Evolutionary conservation across 1,284 basidiomycete genomes (phyloP), one percentile per base, ranked within the genome.

Genomic region (Bjerkandera adusta): DNA sequence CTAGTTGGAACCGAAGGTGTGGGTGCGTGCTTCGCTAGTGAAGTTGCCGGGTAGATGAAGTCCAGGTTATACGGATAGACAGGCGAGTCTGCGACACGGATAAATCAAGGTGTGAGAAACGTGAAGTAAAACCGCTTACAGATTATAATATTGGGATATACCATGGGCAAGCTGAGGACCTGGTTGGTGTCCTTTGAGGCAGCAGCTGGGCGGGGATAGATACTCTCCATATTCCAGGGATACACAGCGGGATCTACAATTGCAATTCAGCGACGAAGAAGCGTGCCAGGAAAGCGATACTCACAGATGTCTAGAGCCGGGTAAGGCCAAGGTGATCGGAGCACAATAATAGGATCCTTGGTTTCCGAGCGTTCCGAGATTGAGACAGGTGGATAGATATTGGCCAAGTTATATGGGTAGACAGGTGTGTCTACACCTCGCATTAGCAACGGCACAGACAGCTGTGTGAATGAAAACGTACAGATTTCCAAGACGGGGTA

Each of bases 211-310:
- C 40, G 20, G 4, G 57, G 53, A 33, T 59, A 59, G 38, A 62
- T 52, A 24, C 38, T 36, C 4, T 36, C 16, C 34, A 59, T 15
- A 42, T 52, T 58, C 45, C 54, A 48, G n/a, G 60, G 60, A 36
- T 61, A 58, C 8, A 57, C 54, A 6, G 55, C 50, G 20, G 54
- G 54, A 48, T 61, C 60, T 59, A 36, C 13, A 7, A 30, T 20
- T 15, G 15, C 11, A 6, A 16, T 32, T 26, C 2, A 34, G n/a
- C n/a, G n/a, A 39, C 20, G 13, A 10, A 29, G 18, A 7, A 4
- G n/a, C 36, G 18, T 5, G 3, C n/a, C 11, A 11, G 3, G 11
- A 26, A 12, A 20, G 18, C 13, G 10, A 4, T 12, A 47, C 45
- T 24, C 29, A 47, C 45, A 47, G 30, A 47, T 41, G n/a, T 42